phyloP scores from a whole-genome alignment of 768 basidiomycete genomes.

The Tulasnella sp. region DNA sequence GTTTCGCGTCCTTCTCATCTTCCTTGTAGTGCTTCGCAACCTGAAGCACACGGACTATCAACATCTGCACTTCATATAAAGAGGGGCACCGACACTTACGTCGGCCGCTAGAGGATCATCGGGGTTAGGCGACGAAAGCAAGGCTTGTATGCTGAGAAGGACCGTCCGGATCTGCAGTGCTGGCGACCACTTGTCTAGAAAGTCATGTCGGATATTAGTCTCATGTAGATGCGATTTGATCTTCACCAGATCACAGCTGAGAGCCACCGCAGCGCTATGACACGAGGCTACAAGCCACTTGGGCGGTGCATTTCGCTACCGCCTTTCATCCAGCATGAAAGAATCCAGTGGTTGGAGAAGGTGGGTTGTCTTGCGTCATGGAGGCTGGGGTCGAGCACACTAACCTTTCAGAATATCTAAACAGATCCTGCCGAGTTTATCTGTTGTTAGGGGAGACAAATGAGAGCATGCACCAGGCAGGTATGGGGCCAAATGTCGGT shows the following conservation, averaged over 20 bases:
- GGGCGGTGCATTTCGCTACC: too few species aligned
- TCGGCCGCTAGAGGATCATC: constrained; percentile 92
- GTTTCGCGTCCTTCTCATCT: constrained; percentile 85
- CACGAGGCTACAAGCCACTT: too few species aligned
- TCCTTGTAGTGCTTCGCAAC: constrained; percentile 97
- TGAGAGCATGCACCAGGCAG: neutral
- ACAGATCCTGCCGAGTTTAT: constrained; percentile 97
- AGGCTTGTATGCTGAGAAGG: constrained; percentile 90
- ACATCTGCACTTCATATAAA: neutral
- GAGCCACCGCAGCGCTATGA: too few species aligned
- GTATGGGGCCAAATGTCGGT: too few species aligned
- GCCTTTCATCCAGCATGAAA: neutral
- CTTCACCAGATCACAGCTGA: neutral
- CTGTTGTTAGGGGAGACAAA: constrained; percentile 32
- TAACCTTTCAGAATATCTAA: constrained; percentile 93
- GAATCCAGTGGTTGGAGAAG: neutral
- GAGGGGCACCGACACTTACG: constrained; percentile 29
- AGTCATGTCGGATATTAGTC: too few species aligned
- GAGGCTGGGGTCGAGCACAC: constrained; percentile 19
- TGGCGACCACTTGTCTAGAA: constrained; percentile 94
- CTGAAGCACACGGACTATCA: constrained; percentile 14
- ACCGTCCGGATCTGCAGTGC: constrained; percentile 98
- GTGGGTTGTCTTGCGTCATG: neutral
- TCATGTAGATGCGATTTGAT: constrained; percentile 8
- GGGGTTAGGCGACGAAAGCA: constrained; percentile 91